Evolutionary conservation across 352 stramenopile genomes (phyloP), one percentile per base, ranked within the genome.

Genomic region (Globisporangium polare): DNA sequence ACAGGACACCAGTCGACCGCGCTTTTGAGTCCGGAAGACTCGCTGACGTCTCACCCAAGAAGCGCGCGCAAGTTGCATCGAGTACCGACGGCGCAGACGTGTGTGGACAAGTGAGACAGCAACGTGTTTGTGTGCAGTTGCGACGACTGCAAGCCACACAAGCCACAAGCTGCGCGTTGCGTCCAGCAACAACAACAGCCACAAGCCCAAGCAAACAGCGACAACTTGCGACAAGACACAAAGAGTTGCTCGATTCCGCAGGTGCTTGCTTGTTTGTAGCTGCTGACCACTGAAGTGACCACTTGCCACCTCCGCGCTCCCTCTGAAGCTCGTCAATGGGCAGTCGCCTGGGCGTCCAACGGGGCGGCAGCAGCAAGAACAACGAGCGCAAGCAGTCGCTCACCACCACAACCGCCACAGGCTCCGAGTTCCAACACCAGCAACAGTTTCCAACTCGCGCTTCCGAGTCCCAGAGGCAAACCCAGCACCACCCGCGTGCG

Each of bases 361-460:
- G 24, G 20, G 37, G 26, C 41, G 37, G 26, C 41, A 39, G 6
- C 12, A 39, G 29, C 29, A 33, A 33, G 29, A 33, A 61, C 20
- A 39, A 51, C n/a, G 29, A 60, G 31, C 9, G 17, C 20, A 58
- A 33, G 31, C 33, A 58, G 52, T 42, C 31, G 46, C 29, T 27
- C 46, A 33, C 46, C 46, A 53, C 22, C 46, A 5, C 33, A 7
- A 39, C 33, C 15, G 12, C 33, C 33, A 39, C 33, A 15, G 46
- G 20, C 13, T 33, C 46, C 8, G 20, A 43, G 52, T 47, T 51
- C n/a, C 55, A 61, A 41, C 55, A 18, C 6, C 20, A 49, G 37
- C 26, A 17, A n/a, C 59, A 65, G 49, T 65, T 62, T 24, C 29
- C 57, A 62, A 47, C 47, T 46, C 45, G 50, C 57, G 26, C 57